Evolutionary conservation across 2,329 filamentous ascomycete species (phyloP), one percentile per base, ranked within the genome.

Genomic region (Pyricularia grisea): DNA sequence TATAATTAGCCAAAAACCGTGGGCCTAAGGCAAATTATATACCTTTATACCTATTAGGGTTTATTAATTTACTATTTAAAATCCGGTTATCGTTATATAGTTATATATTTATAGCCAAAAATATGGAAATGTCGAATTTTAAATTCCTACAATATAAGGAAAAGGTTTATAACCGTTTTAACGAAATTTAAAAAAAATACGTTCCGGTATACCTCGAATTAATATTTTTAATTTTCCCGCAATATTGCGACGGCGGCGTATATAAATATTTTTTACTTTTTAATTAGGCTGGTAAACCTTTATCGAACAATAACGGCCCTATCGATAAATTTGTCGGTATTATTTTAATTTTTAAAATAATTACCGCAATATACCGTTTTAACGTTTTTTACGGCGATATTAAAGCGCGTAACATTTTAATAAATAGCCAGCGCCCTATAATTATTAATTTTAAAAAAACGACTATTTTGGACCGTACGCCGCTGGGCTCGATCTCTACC

Each of bases 51-150:
- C 14, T 75, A 6, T 73, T 72, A 7, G 75, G 78, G 1, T 58
- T 74, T 6, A 33, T 74, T n/a, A 76, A 78, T 1, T 73, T 75
- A 12, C 74, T 81, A 65, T 80, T 80, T 71, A 81, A 81, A 71
- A 50, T 81, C 6, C 70, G 76, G 9, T 71, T 81, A 1, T 74
- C 75, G 3, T 73, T 74, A 1, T 68, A 77, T 42, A 75, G 78
- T 61, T 81, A 81, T 65, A 80, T 76, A 60, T 72, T 81, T 25
- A 74, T 81, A 2, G 78, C 78, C n/a, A 81, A 82, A 71, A 79
- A 77, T 4, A 72, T 81, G 17, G 74, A 80, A 71, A 50, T 27
- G 0, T 10, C 67, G 6, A 66, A 78, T 66, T 31, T 69, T 1
- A 27, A 3, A 5, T 67, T 67, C 80, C 67, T 72, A 50, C n/a